Conservation (phyloP, 208 protist genomes). For the Trypanosoma lewisi region DNA sequence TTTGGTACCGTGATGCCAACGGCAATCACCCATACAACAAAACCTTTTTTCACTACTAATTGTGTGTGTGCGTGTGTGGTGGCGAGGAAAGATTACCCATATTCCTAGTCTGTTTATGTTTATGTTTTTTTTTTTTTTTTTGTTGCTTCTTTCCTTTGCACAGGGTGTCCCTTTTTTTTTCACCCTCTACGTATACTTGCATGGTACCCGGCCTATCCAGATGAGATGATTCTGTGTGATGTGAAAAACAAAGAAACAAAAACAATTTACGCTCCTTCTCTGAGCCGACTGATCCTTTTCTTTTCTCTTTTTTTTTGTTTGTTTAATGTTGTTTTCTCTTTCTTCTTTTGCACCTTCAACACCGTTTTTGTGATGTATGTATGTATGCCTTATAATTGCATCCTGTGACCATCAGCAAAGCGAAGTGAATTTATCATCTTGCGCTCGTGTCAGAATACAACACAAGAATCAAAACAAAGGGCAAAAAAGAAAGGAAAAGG, state of each 20-base stretch:
- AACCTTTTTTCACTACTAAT: constrained; percentile 34
- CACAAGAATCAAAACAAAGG: constrained; percentile 3
- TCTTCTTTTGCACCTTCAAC: constrained; percentile 1
- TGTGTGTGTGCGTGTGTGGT: neutral
- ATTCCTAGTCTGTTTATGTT: no score
- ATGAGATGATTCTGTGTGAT: no score
- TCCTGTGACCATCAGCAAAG: neutral
- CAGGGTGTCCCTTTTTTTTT: constrained; percentile 6
- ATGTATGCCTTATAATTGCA: neutral
- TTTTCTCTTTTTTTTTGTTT: neutral
- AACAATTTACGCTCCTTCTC: no score
- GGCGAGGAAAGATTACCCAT: neutral
- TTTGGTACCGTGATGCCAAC: constrained; percentile 12
- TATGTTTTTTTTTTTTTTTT: no score
- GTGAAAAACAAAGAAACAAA: no score
- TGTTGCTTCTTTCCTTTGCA: no score
- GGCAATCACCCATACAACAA: constrained; percentile 26
- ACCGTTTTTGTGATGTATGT: neutral
- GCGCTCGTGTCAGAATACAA: neutral
- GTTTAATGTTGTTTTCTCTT: neutral
- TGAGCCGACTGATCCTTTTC: no score
- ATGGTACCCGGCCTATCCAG: no score
- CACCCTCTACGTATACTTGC: neutral
- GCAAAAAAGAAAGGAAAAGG: constrained; percentile 18
- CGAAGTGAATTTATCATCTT: neutral